Percentiles rank a stretch among this genome's conserved stretches.
phyloP scores from a whole-genome alignment of 768 basidiomycete species.

The Lactarius quietus region DNA sequence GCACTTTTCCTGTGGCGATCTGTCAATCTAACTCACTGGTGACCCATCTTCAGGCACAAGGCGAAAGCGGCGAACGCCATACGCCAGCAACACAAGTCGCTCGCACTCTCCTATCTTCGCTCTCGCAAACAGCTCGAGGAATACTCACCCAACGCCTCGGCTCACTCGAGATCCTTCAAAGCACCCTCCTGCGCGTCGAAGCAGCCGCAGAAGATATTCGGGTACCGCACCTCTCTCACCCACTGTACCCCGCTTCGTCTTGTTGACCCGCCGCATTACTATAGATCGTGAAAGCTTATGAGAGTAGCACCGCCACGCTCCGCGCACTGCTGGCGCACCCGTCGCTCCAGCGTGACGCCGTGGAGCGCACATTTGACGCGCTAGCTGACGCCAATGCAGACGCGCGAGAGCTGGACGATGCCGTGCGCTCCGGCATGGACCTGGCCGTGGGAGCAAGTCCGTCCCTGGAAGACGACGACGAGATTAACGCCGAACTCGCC shows the following conservation, averaged over 20 bases:
- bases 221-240: constrained; percentile 40
- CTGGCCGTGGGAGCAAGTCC: constrained; percentile 42
- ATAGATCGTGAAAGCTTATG: constrained; percentile 84
- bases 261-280: not conserved
- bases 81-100: constrained; percentile 61
- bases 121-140: constrained; percentile 81
- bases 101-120: constrained; percentile 75
- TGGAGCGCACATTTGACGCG: constrained; percentile 86
- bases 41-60: constrained; percentile 49
- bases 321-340: constrained; percentile 75
- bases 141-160: constrained; percentile 68
- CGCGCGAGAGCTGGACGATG: constrained; percentile 78
- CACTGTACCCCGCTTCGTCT: not conserved
- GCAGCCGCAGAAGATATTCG: constrained; percentile 86
- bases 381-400: constrained; percentile 80
- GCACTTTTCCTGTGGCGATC: not conserved
- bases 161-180: constrained; percentile 69
- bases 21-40: not conserved
- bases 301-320: constrained; percentile 77
- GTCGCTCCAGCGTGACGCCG: constrained; percentile 66
- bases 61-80: constrained; percentile 63
- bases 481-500: constrained; percentile 63
- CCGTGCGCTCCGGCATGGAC: constrained; percentile 65
- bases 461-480: constrained; percentile 46
- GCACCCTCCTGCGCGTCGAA: constrained; percentile 79